A percentile compares a stretch with the other conserved stretches of the same genome.
Evolutionary conservation across 176 grass and related monocot species (phyloP).

Genomic region (Dendrocalamus sinicus): DNA sequence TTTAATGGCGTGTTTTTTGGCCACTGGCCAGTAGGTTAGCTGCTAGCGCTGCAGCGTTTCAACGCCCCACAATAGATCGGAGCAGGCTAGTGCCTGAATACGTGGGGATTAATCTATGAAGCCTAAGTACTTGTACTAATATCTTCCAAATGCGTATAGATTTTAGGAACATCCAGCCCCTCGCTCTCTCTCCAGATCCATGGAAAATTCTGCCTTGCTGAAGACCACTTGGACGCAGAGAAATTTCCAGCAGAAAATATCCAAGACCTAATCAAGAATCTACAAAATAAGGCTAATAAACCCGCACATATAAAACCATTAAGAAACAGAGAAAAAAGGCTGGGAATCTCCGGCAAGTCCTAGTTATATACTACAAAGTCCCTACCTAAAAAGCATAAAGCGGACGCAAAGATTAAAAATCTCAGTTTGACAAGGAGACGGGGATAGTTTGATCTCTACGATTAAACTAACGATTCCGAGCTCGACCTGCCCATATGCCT

Average conservation of each 20-base stretch:
- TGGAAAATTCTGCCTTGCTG: background rate
- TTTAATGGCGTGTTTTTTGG: slow-evolving; percentile 38
- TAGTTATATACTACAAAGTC: slow-evolving; percentile 33
- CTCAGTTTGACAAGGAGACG: slow-evolving; percentile 44
- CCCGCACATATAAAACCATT: background rate
- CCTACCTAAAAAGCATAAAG: slow-evolving; percentile 41
- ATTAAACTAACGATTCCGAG: slow-evolving; percentile 32
- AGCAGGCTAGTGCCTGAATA: slow-evolving; percentile 1
- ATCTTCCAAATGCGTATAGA: background rate
- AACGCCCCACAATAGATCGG: slow-evolving; percentile 21
- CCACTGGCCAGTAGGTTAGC: background rate
- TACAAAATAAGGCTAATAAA: slow-evolving; percentile 9
- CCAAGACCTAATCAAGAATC: slow-evolving; percentile 14
- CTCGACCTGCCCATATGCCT: slow-evolving; percentile 50
- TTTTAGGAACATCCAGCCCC: too few relatives aligned
- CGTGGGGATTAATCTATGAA: background rate
- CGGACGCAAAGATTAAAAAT: slow-evolving; percentile 28
- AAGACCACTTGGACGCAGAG: background rate
- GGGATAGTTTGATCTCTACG: slow-evolving; percentile 9
- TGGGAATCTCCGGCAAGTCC: slow-evolving; percentile 39
- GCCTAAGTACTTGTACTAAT: background rate
- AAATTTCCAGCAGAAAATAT: background rate
- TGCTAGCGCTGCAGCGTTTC: slow-evolving; percentile 5
- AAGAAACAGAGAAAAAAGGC: slow-evolving; percentile 4
- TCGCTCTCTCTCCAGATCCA: background rate